These are phyloP conservation scores for Macaranga tanarius DNA, from an alignment of 441 rosid genomes.

Conservation along the genomic window DNA sequence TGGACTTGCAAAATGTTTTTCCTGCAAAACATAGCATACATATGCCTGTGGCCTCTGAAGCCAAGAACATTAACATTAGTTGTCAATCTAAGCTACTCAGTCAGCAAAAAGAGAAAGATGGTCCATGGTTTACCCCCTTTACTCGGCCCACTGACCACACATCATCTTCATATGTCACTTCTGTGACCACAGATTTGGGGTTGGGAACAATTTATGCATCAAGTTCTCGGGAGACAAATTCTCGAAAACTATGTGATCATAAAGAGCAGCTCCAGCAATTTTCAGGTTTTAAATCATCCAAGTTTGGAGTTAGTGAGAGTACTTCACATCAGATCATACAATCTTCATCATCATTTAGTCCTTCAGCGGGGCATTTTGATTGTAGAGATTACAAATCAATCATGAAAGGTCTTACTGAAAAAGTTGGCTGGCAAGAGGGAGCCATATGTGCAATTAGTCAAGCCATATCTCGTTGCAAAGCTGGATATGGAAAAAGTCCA, in stretches of 20 bases:
- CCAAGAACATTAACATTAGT: constrained; percentile 23
- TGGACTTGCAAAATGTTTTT: constrained; percentile 26
- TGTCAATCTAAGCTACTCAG: constrained; percentile 32
- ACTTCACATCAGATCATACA: constrained; percentile 29
- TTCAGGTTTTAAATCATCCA: constrained; percentile 27
- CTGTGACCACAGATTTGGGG: constrained; percentile 66
- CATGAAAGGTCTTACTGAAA: constrained; percentile 45
- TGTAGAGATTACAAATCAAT: constrained; percentile 51
- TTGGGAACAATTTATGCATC: constrained; percentile 51
- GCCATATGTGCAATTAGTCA: constrained; percentile 50
- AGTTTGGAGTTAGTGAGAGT: constrained; percentile 30
- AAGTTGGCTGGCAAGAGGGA: constrained; percentile 65
- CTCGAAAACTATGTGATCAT: constrained; percentile 24
- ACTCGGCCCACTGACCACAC: constrained; percentile 28
- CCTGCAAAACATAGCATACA: constrained; percentile 9
- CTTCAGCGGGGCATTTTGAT: constrained; percentile 23
- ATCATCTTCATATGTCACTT: constrained; percentile 39
- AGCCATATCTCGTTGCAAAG: constrained; percentile 41
- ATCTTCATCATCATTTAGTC: constrained; percentile 33
- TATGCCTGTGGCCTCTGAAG: constrained; percentile 19
- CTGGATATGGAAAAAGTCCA: constrained; percentile 28
- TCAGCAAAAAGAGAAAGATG: constrained; percentile 29
- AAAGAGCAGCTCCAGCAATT: constrained; percentile 23
- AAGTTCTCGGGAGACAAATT: constrained; percentile 35
- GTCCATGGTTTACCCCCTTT: constrained; percentile 16